Evolutionary conservation across 306 rosid genomes (phyloP).

Genomic region (Medicago ruthenica): DNA sequence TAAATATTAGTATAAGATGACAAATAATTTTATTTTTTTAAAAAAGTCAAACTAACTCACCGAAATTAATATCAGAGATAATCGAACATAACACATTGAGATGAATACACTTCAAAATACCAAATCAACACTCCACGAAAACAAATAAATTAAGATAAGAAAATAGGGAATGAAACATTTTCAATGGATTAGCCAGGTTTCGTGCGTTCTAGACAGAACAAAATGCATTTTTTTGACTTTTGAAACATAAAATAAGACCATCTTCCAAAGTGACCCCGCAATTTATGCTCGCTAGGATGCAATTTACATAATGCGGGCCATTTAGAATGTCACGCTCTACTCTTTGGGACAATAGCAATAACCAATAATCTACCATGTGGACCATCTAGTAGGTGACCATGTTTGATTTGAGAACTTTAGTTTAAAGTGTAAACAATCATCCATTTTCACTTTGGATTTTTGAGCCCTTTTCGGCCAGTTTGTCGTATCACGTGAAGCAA

Average conservation of each 20-base stretch:
- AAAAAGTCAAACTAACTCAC: too few relatives aligned
- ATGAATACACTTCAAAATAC: too few relatives aligned
- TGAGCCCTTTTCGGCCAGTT: slow-evolving; percentile 28
- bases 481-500: slow-evolving; percentile 49
- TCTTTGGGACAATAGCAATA: slow-evolving; percentile 33
- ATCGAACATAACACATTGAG: too few relatives aligned
- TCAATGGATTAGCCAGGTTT: slow-evolving; percentile 39
- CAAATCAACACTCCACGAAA: too few relatives aligned
- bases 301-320: slow-evolving; percentile 42
- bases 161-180: background rate
- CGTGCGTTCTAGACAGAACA: slow-evolving; percentile 24
- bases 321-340: background rate
- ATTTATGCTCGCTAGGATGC: background rate
- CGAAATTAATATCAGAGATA: too few relatives aligned
- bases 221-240: slow-evolving; percentile 44
- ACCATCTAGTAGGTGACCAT: slow-evolving; percentile 44
- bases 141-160: too few relatives aligned
- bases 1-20: too few relatives aligned
- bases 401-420: slow-evolving; percentile 9
- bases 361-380: slow-evolving; percentile 42
- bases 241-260: slow-evolving; percentile 17
- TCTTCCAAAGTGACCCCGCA: background rate
- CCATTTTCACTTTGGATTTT: slow-evolving; percentile 1
- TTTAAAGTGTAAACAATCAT: slow-evolving; percentile 5
- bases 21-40: too few relatives aligned